Percentiles rank a stretch among this genome's conserved stretches.
Conservation (phyloP, 2,329 filamentous ascomycete species). For the Aspergillus fumigatiaffinis region DNA sequence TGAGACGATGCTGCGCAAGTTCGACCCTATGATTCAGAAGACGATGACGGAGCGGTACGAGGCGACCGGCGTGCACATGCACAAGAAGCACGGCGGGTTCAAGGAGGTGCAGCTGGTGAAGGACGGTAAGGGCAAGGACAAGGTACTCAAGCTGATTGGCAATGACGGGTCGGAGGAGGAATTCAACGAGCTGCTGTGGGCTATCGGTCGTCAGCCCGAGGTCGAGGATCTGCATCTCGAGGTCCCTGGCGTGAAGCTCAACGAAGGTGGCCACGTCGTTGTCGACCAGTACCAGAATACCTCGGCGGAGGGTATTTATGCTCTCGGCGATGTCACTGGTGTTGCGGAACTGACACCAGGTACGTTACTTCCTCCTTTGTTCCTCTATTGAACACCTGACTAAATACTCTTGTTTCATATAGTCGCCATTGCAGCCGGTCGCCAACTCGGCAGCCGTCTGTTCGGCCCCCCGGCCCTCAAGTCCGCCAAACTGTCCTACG, state of each 20-base stretch:
- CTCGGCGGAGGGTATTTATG: conserved; percentile 45
- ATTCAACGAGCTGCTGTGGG: conserved; percentile 50
- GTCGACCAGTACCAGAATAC: conserved; percentile 52
- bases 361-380: conserved; percentile 17
- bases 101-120: conserved; percentile 46
- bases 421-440: conserved; percentile 52
- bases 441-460: conserved; percentile 47
- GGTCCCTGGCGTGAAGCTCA: conserved; percentile 41
- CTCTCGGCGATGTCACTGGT: conserved; percentile 50
- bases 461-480: conserved; percentile 47
- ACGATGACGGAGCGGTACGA: conserved; percentile 52
- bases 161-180: conserved; percentile 43
- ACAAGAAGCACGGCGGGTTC: conserved; percentile 45
- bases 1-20: conserved; percentile 47
- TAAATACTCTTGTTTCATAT: neutral
- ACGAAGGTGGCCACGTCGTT: conserved; percentile 37
- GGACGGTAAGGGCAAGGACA: conserved; percentile 45
- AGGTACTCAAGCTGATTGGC: conserved; percentile 43
- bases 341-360: conserved; percentile 50
- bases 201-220: conserved; percentile 46
- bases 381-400: neutral
- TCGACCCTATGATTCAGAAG: conserved; percentile 51
- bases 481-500: conserved; percentile 44
- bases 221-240: conserved; percentile 41
- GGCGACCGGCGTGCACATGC: conserved; percentile 45